Evolutionary conservation across 768 basidiomycete genomes (phyloP).

Genomic region (Mycena floridula): DNA sequence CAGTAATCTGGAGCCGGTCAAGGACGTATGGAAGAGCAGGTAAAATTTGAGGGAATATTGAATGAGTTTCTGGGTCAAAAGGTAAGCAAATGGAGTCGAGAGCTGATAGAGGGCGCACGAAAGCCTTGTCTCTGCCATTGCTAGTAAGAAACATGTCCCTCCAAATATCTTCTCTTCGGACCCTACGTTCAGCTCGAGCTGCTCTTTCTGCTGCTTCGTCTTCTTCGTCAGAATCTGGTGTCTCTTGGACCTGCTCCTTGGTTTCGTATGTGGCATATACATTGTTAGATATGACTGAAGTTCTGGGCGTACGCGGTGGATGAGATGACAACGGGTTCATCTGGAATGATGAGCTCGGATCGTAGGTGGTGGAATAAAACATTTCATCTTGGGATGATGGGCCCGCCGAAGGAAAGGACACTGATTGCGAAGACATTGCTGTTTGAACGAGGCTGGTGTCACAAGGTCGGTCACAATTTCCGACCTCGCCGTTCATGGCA

Average conservation of each 20-base stretch:
- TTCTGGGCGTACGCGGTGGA: constrained; percentile 71
- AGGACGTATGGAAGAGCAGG: constrained; percentile 58
- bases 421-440: constrained; percentile 62
- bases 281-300: constrained; percentile 37
- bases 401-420: constrained; percentile 52
- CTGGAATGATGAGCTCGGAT: constrained; percentile 58
- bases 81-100: background rate
- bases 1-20: constrained; percentile 40
- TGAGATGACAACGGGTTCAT: constrained; percentile 79
- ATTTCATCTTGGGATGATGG: constrained; percentile 38
- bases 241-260: constrained; percentile 32
- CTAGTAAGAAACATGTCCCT: constrained; percentile 74
- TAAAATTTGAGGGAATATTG: constrained; percentile 79
- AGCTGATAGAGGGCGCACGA: constrained; percentile 44
- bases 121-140: constrained; percentile 77
- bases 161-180: constrained; percentile 68
- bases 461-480: too few relatives aligned
- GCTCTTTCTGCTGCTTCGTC: constrained; percentile 44
- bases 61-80: constrained; percentile 62
- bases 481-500: constrained; percentile 13
- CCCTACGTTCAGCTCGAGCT: constrained; percentile 36
- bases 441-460: too few relatives aligned
- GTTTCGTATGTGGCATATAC: constrained; percentile 39
- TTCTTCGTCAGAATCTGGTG: constrained; percentile 32
- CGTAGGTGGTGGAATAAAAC: constrained; percentile 57